Evolutionary conservation across 495 filamentous ascomycete species (phyloP).

Genomic region (Penicillium crystallinum): DNA sequence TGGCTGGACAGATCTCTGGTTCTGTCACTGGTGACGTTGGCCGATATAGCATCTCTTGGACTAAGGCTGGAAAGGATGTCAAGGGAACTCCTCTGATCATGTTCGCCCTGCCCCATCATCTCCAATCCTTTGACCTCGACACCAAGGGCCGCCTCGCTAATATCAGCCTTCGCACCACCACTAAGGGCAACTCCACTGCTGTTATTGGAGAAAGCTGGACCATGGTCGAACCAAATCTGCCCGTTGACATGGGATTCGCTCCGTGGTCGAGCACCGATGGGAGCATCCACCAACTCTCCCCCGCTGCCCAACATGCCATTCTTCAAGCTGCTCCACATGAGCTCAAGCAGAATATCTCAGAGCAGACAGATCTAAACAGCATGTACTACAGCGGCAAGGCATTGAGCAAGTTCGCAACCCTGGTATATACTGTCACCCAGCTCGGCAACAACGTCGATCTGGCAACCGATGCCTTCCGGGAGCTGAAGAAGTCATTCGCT

Average conservation of each 20-base stretch:
- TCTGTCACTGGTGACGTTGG: constrained; percentile 53
- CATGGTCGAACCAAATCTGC: constrained; percentile 68
- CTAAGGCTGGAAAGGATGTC: constrained; percentile 55
- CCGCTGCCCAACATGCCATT: constrained; percentile 49
- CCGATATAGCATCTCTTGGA: constrained; percentile 67
- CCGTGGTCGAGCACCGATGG: constrained; percentile 63
- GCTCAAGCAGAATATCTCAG: constrained; percentile 62
- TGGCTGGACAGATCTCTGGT: constrained; percentile 57
- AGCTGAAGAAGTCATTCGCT: constrained; percentile 72
- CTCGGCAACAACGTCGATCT: constrained; percentile 56
- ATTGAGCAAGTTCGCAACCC: constrained; percentile 76
- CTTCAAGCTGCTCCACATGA: constrained; percentile 57
- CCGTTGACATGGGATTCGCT: constrained; percentile 64
- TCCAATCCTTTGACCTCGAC: constrained; percentile 60
- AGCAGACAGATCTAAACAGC: constrained; percentile 71
- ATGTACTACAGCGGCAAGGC: constrained; percentile 98
- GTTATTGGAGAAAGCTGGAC: constrained; percentile 75
- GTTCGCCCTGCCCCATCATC: constrained; percentile 87
- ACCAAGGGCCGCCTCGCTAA: constrained; percentile 53
- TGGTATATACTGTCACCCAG: constrained; percentile 64
- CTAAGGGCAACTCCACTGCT: constrained; percentile 74
- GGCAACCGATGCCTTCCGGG: constrained; percentile 56
- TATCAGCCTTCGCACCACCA: constrained; percentile 70
- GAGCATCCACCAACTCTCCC: constrained; percentile 46
- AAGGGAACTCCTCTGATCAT: constrained; percentile 57